Base-by-base conservation (phyloP, 441 rosid genomes). In the Aleurites moluccanus region DNA sequence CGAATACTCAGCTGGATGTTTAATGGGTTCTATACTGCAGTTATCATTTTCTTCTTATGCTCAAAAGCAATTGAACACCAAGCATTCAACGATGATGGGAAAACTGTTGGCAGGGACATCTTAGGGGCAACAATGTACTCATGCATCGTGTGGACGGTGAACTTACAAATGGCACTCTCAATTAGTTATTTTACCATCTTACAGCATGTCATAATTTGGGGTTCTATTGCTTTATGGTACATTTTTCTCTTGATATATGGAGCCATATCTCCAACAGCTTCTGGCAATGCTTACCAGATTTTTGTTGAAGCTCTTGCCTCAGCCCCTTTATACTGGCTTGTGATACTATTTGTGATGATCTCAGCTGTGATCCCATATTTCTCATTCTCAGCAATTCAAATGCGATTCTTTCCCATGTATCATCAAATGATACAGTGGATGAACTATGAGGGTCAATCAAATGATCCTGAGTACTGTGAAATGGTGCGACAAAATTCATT, bases 361-460 rank as follows among this genome's bases (percentile, higher is more conserved):
- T 59, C 96, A 2, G 75, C 97, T 13, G 81, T 90, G 25, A 72
- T 92, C 70, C 98, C 97, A 1, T 96, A 84, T 86, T 93, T 91
- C 78, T 13, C 81, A 21, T 91, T 73, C 80, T 84, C 93, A 0
- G 81, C 97, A 20, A 52, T 90, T 74, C 90, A 90, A 75, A 88
- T 86, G 87, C 81, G 91, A 79, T 90, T 92, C 80, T 96, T 92
- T 87, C 99, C 99, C 0, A 77, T 86, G 78, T 89, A 89, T 84
- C 98, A 96, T 74, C 94, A 89, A 72, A 93, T 88, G 89, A 89
- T 96, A 63, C 98, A 88, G 71, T 86, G 95, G 99, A 87, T 92
- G 23, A 75, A 92, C 67, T 69, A 79, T 9, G 98, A 91, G 61
- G 96, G 94, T 35, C 87, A 70, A 33, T 70, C 88, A 0, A 83